Evolutionary conservation across 1,284 basidiomycete species (phyloP).

Genomic region (Ganoderma resinaceum): DNA sequence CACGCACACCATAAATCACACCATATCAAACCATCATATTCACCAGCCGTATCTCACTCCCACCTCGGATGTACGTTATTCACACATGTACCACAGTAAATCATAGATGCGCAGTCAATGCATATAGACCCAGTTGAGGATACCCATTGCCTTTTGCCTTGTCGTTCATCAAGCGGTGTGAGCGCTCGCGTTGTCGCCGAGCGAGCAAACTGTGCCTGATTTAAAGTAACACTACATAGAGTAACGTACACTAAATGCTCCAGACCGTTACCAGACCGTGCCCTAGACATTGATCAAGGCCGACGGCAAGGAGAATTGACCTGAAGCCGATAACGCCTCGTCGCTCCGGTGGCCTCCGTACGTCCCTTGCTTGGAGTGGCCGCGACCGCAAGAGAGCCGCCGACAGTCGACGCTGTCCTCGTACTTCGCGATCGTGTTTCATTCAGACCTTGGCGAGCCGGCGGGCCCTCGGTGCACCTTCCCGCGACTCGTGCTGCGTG

Average conservation of each 20-base stretch:
- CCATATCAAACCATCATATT: slow-evolving; percentile 16
- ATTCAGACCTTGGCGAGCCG: slow-evolving; percentile 1
- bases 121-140: slow-evolving; percentile 24
- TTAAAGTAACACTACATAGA: not conserved
- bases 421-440: slow-evolving; percentile 15
- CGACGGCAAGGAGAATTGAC: not conserved
- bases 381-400: not conserved
- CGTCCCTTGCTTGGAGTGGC: not conserved
- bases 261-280: not conserved
- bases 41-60: slow-evolving; percentile 9
- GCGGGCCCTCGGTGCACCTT: not conserved
- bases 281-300: not conserved
- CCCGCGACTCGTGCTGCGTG: not conserved
- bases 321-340: not conserved
- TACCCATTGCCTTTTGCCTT: not conserved
- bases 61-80: slow-evolving; percentile 28
- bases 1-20: slow-evolving; percentile 13
- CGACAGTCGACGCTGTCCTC: not conserved
- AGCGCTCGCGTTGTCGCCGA: not conserved
- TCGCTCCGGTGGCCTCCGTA: not conserved
- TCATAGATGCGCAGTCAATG: slow-evolving; percentile 30
- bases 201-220: not conserved
- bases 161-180: not conserved
- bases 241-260: slow-evolving; percentile 1
- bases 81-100: slow-evolving; percentile 30